Evolutionary conservation across 257 asterid species (phyloP), one percentile per base, ranked within the genome.

Genomic region (Solanum tarijense): DNA sequence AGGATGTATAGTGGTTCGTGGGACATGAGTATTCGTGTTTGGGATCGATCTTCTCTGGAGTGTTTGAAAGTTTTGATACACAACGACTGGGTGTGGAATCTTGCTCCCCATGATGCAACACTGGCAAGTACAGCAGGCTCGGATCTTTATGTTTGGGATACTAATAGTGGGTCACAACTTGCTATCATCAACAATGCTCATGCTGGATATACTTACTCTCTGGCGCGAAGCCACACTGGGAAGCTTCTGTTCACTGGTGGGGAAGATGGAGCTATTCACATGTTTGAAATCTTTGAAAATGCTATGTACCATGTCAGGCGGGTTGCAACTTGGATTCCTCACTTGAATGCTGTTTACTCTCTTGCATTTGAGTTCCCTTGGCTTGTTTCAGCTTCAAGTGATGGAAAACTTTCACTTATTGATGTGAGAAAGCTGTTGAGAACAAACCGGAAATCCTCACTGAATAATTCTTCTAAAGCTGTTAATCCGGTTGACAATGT

Each of bases 281-380:
- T 97, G 99, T 95, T 92, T 87, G 98, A 97, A 92, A 88, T 97
- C 75, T 82, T 86, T 23, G 89, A 89, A 87, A 91, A 89, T 43
- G 83, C 18, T 1, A 88, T 88, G 72, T 87, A 91, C 88, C 89
- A 43, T 81, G 83, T 90, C 32, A 90, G 90, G 87, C 93, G 88
- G 91, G 88, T 95, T 89, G 96, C 99, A 6, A 94, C 95, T 41
- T 96, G 99, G 99, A 83, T 89, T 83, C 99, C 99, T 89, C 99
- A 97, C 89, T 84, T 89, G 12, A 98, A 95, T 12, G 86, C 98
- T 5, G 96, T 97, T 58, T 87, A 93, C 86, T 92, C 98, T 88
- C 99, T 96, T 88, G 98, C 98, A 35, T 96, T 96, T 84, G 98
- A 95, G 90, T 95, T 94, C 90, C 99, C 99, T 41, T 96, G 99